These are phyloP conservation scores for Sporopachydermia cereana DNA, from an alignment of 1,139 yeast genomes.

Conservation along the genomic window DNA sequence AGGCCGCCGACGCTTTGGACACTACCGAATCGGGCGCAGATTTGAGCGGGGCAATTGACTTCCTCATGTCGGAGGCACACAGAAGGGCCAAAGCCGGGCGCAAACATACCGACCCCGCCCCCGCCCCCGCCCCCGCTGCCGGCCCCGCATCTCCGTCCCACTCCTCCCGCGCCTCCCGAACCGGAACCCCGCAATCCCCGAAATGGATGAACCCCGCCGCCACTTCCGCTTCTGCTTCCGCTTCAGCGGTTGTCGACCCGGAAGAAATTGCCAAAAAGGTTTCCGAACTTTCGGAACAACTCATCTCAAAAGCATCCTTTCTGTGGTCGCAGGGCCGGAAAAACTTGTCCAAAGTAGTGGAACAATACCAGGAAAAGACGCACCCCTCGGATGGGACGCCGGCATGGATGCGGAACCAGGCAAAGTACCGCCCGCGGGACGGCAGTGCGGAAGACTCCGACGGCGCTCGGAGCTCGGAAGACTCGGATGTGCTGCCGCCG, in stretches of 20 bases:
- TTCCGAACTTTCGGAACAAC: constrained; percentile 49
- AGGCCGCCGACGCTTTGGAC: constrained; percentile 49
- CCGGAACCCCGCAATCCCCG: constrained; percentile 14
- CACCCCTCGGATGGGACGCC: constrained; percentile 40
- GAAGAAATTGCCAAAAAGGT: constrained; percentile 35
- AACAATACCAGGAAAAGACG: constrained; percentile 37
- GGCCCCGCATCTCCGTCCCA: background rate
- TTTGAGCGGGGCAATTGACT: constrained; percentile 56
- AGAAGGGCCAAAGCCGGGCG: constrained; percentile 18
- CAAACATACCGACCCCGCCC: background rate
- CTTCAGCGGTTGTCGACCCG: constrained; percentile 8
- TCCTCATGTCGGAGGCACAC: constrained; percentile 51
- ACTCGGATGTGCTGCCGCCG: background rate
- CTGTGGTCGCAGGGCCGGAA: constrained; percentile 50
- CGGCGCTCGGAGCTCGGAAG: constrained; percentile 14
- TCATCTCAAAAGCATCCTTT: constrained; percentile 51
- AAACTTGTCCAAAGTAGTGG: constrained; percentile 54
- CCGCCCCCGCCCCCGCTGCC: constrained; percentile 10
- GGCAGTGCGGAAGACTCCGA: constrained; percentile 6
- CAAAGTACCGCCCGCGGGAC: constrained; percentile 26
- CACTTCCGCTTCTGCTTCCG: constrained; percentile 8
- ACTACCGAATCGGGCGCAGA: constrained; percentile 43
- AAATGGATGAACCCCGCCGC: constrained; percentile 6
- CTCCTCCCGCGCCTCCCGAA: constrained; percentile 10
- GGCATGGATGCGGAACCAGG: constrained; percentile 67